phyloP scores from a whole-genome alignment of 1,284 basidiomycete species.

The Sanghuangporus baumii region DNA sequence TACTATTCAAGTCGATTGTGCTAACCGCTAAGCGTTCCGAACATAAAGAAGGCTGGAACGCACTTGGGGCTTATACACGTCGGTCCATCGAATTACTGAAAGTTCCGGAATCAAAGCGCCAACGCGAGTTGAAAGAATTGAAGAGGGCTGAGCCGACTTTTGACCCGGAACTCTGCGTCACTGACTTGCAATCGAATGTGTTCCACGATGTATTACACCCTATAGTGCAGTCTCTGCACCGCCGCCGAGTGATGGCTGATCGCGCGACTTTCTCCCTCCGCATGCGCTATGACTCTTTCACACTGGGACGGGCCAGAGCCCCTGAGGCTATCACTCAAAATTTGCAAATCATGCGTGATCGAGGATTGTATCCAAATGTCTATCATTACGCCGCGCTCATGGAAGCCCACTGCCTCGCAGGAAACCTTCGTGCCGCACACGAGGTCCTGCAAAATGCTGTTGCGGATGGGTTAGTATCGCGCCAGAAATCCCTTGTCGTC shows the following conservation, averaged over 20 bases:
- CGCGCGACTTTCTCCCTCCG: conserved; percentile 51
- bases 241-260: conserved; percentile 47
- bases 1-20: conserved; percentile 15
- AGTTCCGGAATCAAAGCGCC: background rate
- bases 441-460: conserved; percentile 46
- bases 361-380: conserved; percentile 59
- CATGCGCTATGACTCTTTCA: conserved; percentile 52
- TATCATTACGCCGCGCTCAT: conserved; percentile 68
- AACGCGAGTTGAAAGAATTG: background rate
- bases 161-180: conserved; percentile 47
- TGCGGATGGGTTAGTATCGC: conserved; percentile 35
- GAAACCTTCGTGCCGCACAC: conserved; percentile 48
- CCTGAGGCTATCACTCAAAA: conserved; percentile 48
- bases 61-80: conserved; percentile 27
- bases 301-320: conserved; percentile 27
- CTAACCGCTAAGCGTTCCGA: conserved; percentile 1
- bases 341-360: conserved; percentile 51
- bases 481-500: conserved; percentile 42
- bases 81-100: conserved; percentile 22
- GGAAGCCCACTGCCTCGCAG: conserved; percentile 53
- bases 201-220: conserved; percentile 36
- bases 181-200: conserved; percentile 28
- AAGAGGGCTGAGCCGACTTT: conserved; percentile 26
- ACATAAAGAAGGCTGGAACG: conserved; percentile 41
- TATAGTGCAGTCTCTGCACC: conserved; percentile 41